Base-by-base conservation (phyloP, 2,329 filamentous ascomycete species). In the Clathrospora elynae region DNA sequence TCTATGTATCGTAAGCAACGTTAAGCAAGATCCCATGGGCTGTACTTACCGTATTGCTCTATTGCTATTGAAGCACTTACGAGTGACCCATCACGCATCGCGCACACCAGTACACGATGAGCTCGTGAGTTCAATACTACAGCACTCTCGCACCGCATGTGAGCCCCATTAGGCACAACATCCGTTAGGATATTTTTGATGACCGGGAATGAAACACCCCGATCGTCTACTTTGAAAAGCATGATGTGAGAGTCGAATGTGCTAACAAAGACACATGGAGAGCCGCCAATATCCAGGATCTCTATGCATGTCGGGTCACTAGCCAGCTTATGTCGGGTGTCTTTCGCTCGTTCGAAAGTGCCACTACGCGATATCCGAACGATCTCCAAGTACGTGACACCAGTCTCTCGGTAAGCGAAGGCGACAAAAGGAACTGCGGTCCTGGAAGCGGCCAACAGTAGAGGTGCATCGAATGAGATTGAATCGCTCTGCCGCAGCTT, bases 251-350 rank as follows among this genome's bases (percentile, higher is more conserved):
- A 56, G n/a, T 61, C 55, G 9, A 59, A 54, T 2, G 61, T 66
- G 25, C 64, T 64, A 3, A 66, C 56, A 35, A 70, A 57, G 5
- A 68, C 44, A 23, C 62, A 43, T 9, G 50, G 32, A 5, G 23
- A 35, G 2, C 54, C 54, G 10, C 43, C 14, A 7, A 64, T 44
- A 1, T 53, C 39, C 7, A 71, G 35, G 11, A 70, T 49, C 31
- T 69, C 61, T 25, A 71, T 37, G 35, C 67, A 70, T 5, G 67
- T 67, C 12, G 66, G 55, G 25, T 71, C 67, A 17, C 50, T 40
- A 13, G 46, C 37, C 13, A 70, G 49, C 9, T 38, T 19, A 13
- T 56, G 36, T 20, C 49, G 51, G 17, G 39, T 41, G 18, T 49
- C 23, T 2, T 30, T 16, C 6, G 44, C 9, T 11, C 26, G 33